Evolutionary conservation across 768 basidiomycete species (phyloP).

Genomic region (Jaapia argillacea): DNA sequence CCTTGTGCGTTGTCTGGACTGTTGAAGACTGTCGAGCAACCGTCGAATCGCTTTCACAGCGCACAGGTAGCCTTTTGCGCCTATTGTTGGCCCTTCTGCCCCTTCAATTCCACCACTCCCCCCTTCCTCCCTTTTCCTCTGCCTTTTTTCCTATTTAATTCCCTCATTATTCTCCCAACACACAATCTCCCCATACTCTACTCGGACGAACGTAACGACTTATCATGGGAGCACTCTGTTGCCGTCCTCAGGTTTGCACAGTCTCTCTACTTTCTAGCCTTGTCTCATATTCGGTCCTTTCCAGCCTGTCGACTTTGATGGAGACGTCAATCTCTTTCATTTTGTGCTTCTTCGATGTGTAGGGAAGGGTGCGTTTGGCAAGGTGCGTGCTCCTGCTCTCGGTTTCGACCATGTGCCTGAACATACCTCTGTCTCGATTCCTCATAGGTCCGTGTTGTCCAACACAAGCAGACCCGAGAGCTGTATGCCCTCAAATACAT

Average conservation of each 20-base stretch:
- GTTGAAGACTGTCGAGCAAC: no score
- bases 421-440: conserved; percentile 10
- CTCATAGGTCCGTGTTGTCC: conserved; percentile 89
- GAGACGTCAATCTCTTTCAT: conserved; percentile 94
- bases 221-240: conserved; percentile 77
- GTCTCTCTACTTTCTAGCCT: background rate
- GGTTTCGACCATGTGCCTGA: no score
- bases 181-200: background rate
- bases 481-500: conserved; percentile 99
- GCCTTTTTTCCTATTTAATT: conserved; percentile 2
- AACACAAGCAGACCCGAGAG: conserved; percentile 96
- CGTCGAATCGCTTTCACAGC: no score
- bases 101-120: background rate
- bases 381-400: conserved; percentile 44
- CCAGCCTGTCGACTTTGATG: conserved; percentile 92
- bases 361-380: conserved; percentile 98
- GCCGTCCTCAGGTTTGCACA: conserved; percentile 60
- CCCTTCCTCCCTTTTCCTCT: conserved; percentile 1
- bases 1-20: no score
- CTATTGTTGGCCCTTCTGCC: no score
- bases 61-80: no score
- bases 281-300: conserved; percentile 1
- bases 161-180: background rate
- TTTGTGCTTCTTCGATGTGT: conserved; percentile 91
- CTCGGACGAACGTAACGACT: conserved; percentile 1